Base-by-base conservation (phyloP, 2,329 filamentous ascomycete species). In the Aspergillus floridensis region DNA sequence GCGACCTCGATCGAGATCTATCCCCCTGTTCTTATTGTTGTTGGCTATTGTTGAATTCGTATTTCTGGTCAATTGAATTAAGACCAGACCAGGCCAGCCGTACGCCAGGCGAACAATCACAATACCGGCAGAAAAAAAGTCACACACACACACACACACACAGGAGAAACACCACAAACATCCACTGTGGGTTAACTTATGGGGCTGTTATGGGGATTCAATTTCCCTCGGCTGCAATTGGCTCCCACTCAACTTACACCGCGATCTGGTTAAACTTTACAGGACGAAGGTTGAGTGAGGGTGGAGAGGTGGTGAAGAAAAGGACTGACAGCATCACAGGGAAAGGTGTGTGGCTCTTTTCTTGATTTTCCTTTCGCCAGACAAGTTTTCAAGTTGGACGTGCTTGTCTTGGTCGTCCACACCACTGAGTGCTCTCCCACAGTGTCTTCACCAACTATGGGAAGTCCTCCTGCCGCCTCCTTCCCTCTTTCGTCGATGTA, bases 401-500 rank as follows among this genome's bases (percentile, higher is more conserved):
- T 44, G 38, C 16, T 19, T 44, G 16, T 44, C 16, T 44, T 16
- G 16, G 14, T 44, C 38, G 16, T 29, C 41, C 41, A 26, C 41
- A 54, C 52, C 12, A 32, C 24, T 21, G 21, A 11, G 10, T 24
- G 38, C 35, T 41, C 29, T 31, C 14, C 19, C 11, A 35, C 26
- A 29, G 26, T 22, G 22, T 22, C 22, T 22, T 32, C 31, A 32
- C 31, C 12, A 12, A 32, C 6, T 8, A 32, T 12, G 8, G 14
- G 12, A 16, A 35, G 14, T 35, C 11, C 8, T 29, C 12, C 32
- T 10, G 12, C 32, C 32, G 14, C 57, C 52, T 31, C 10, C 46
- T 46, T 57, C 22, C 51, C 22, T 52, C 49, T 60, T 59, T 60
- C 48, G 58, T 62, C 59, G 53, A 53, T 56, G 58, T 64, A 59